These are phyloP conservation scores for Lentinula detonsa DNA, from an alignment of 768 basidiomycete genomes.

Conservation along the genomic window DNA sequence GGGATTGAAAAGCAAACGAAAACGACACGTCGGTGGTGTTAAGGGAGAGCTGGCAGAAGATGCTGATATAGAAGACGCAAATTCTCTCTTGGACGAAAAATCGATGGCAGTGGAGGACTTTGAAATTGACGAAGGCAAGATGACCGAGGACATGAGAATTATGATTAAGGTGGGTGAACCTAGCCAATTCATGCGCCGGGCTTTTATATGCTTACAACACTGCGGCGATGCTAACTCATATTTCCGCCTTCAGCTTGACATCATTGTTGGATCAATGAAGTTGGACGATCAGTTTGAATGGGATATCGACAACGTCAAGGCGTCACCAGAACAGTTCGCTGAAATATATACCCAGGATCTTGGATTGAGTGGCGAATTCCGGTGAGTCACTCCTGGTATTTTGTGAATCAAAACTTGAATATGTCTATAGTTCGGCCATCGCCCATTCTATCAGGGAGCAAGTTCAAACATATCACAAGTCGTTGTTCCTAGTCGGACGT, in stretches of 20 bases:
- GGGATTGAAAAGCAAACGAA: constrained; percentile 27
- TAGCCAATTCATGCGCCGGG: not conserved
- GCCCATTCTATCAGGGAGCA: constrained; percentile 96
- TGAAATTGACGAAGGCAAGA: constrained; percentile 55
- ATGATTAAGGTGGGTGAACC: constrained; percentile 70
- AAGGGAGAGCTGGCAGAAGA: constrained; percentile 18
- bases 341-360: constrained; percentile 81
- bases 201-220: constrained; percentile 3
- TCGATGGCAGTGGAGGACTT: constrained; percentile 56
- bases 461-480: constrained; percentile 86
- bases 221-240: constrained; percentile 2
- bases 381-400: constrained; percentile 40
- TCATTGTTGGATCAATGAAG: constrained; percentile 89
- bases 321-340: constrained; percentile 91
- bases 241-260: constrained; percentile 67
- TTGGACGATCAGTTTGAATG: constrained; percentile 97
- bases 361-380: constrained; percentile 89
- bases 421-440: constrained; percentile 74
- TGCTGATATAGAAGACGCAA: constrained; percentile 12
- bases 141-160: constrained; percentile 86
- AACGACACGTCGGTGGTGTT: constrained; percentile 28
- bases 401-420: not conserved
- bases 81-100: constrained; percentile 24
- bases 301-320: constrained; percentile 79
- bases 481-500: constrained; percentile 85